These are phyloP conservation scores for Salix arbutifolia DNA, from an alignment of 345 rosid genomes.

Conservation along the genomic window DNA sequence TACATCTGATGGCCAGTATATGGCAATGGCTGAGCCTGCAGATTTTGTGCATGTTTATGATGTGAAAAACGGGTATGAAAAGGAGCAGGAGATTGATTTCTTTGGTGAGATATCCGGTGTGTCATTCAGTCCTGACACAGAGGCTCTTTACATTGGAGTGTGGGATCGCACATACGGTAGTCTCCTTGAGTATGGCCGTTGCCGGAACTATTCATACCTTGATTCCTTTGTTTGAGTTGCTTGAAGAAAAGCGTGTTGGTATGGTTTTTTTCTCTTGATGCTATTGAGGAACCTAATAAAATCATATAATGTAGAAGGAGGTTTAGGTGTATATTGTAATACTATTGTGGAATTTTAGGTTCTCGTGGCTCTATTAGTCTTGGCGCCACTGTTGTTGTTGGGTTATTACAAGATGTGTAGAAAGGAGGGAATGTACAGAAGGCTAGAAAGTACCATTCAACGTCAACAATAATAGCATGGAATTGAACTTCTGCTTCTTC, in stretches of 20 bases:
- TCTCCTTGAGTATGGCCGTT: constrained; percentile 51
- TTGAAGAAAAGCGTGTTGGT: neutral
- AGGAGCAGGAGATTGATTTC: constrained; percentile 61
- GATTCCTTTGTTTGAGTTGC: constrained; percentile 39
- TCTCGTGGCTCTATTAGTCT: neutral
- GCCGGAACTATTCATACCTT: constrained; percentile 45
- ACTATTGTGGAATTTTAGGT: neutral
- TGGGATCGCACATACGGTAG: constrained; percentile 68
- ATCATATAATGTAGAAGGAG: neutral
- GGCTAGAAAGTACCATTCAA: neutral
- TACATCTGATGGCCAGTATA: constrained; percentile 51
- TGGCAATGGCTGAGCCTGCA: constrained; percentile 65
- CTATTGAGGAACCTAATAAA: neutral
- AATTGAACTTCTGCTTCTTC: neutral
- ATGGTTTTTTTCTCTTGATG: neutral
- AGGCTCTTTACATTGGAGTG: constrained; percentile 51
- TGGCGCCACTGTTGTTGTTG: neutral
- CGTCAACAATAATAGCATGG: neutral
- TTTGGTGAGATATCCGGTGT: constrained; percentile 64
- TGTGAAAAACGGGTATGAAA: constrained; percentile 46
- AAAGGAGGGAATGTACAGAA: neutral
- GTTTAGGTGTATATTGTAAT: neutral
- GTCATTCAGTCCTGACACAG: constrained; percentile 59
- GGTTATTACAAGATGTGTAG: neutral
- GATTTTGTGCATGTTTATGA: constrained; percentile 60